Base-by-base conservation (phyloP, 2,329 filamentous ascomycete genomes). In the Diplodia corticola region DNA sequence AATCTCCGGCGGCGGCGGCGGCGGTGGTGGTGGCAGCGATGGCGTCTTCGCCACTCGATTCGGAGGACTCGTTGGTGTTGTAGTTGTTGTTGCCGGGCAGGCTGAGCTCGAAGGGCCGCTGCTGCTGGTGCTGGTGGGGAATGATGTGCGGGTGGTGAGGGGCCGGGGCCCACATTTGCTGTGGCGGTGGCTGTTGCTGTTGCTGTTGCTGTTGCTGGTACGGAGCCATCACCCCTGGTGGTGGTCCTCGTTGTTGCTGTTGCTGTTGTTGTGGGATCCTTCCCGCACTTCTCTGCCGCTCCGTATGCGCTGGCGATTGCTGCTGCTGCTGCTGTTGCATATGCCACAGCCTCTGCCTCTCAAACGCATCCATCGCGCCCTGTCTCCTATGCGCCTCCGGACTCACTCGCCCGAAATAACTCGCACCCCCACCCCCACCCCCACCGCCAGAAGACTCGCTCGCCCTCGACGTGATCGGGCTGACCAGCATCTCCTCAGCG, bases 251-350 rank as follows among this genome's bases (percentile, higher is more conserved):
- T 15, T 20, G n/a, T 67, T 78, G 10, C 28, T 20, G n/a, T 67
- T 78, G 10, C 28, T 3, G 28, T 6, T 4, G 28, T 28, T 28
- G 28, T 12, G 71, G 71, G 10, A 78, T 78, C 50, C 75, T 77
- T 53, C 71, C 75, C 75, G 78, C 78, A 50, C 73, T 73, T 24
- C 71, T 66, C 61, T 51, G 49, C 26, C 17, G n/a, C 6, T 44
- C 15, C 24, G 50, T 37, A 4, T 55, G 24, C n/a, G 20, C 22
- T 12, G 5, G 12, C 24, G n/a, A 57, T 22, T 53, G 51, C 33
- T 67, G 64, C 49, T 55, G 64, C 17, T 69, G 67, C 53, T 67
- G 48, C 51, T 67, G 67, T 13, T 33, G 33, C 33, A 35, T 3
- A 10, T 69, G 68, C 22, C 68, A 68, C 24, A 57, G 63, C 17